These are phyloP conservation scores for Neonectria punicea DNA, from an alignment of 2,329 filamentous ascomycete genomes.

Conservation along the genomic window DNA sequence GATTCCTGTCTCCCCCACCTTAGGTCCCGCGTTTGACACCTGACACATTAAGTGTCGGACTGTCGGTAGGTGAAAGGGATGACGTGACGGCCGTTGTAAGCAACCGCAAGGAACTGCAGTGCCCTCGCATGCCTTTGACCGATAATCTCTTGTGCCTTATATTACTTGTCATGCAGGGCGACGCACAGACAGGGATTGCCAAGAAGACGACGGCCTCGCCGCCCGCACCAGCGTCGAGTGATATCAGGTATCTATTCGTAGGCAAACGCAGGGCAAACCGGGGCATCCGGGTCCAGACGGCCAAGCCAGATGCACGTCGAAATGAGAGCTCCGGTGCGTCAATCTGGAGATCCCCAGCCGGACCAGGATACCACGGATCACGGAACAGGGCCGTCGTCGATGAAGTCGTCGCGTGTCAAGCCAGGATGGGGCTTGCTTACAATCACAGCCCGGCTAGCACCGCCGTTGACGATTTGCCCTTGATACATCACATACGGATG, in stretches of 20 bases:
- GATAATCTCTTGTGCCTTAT: conserved; percentile 23
- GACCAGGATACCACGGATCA: conserved; percentile 29
- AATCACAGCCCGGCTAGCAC: conserved; percentile 7
- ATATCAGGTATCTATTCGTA: background rate
- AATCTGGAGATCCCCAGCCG: conserved; percentile 30
- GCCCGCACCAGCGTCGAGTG: conserved; percentile 3
- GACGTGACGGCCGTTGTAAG: background rate
- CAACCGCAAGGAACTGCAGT: background rate
- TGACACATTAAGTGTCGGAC: background rate
- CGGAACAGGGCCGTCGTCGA: conserved; percentile 19
- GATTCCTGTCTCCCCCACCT: background rate
- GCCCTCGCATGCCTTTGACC: background rate
- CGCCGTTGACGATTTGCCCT: conserved; percentile 10
- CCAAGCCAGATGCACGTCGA: conserved; percentile 18
- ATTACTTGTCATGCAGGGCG: conserved; percentile 25
- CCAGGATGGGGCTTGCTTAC: conserved; percentile 25
- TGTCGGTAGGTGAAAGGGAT: background rate
- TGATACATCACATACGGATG: conserved; percentile 7
- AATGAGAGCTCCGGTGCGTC: conserved; percentile 27
- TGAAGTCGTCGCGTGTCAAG: conserved; percentile 40
- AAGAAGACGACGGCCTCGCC: conserved; percentile 24
- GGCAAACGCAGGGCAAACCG: background rate
- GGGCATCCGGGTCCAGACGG: conserved; percentile 1
- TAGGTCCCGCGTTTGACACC: background rate
- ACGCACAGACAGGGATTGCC: conserved; percentile 17